Base-by-base conservation (phyloP, 73 alveolate species). In the Diophrys appendiculata region DNA sequence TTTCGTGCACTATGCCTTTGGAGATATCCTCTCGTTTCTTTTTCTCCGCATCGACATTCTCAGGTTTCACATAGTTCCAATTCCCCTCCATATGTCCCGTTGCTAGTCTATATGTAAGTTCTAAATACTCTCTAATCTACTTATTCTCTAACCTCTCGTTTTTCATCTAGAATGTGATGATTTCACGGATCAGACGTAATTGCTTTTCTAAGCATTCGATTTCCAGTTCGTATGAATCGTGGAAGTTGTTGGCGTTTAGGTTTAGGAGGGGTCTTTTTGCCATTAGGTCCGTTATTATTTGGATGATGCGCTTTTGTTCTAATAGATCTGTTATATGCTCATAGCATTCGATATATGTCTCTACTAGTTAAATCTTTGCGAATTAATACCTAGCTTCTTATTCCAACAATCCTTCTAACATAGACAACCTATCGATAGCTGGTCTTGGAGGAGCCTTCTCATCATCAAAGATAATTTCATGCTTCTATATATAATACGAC, bases 261-360 rank as follows among this genome's bases (percentile, higher is more conserved):
- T 95, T 91, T 29, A 95, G 86, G 43, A 91, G 83, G 0, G 99
- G 99, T 70, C 99, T 87, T 73, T 78, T 68, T 24, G 96, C 97
- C 98, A 95, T 95, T 22, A 90, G 76, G 71, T 95, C 93, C n/a
- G 86, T 75, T 28, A 95, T 83, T 24, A 69, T 74, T 83, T 95
- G 90, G 91, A 93, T 93, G 77, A 95, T 81, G 65, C 93, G 76
- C 78, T 88, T 87, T 85, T 95, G 79, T 54, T 89, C 94, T 31
- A 85, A 74, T 55, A 91, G 93, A 77, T 95, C 99, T 0, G 92
- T 65, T 24, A 94, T 90, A 83, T 95, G 96, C 80, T 95, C 98
- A 78, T 95, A 95, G 60, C 89, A 81, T 71, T 95, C 95, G 97
- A 95, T 91, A 91, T 92, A 92, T 64, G 82, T 82, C 73, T 89